These are phyloP conservation scores for Debaryomyces maramus DNA, from an alignment of 805 yeast genomes.

Conservation along the genomic window DNA sequence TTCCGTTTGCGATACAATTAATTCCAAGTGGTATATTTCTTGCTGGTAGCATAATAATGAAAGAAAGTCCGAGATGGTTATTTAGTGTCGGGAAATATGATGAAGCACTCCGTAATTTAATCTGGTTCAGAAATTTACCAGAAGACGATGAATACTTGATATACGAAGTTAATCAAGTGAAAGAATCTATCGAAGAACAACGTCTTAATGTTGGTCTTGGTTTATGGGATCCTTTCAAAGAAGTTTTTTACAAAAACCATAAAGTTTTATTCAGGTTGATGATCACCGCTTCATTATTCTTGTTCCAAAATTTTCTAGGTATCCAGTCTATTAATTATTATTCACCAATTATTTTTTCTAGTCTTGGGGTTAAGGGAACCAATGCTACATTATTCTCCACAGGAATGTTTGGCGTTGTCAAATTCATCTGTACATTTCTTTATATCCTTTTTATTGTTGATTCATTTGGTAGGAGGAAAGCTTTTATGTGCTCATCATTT, in stretches of 20 bases:
- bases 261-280: constrained; percentile 33
- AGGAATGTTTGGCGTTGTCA: constrained; percentile 53
- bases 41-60: constrained; percentile 37
- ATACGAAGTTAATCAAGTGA: constrained; percentile 37
- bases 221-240: constrained; percentile 39
- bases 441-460: constrained; percentile 51
- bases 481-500: constrained; percentile 36
- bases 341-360: constrained; percentile 51
- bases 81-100: constrained; percentile 34
- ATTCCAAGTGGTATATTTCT: constrained; percentile 46
- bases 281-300: constrained; percentile 38
- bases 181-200: constrained; percentile 32
- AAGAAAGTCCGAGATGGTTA: constrained; percentile 49
- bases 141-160: constrained; percentile 34
- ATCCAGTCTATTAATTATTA: constrained; percentile 53
- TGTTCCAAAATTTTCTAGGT: constrained; percentile 49
- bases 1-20: constrained; percentile 48
- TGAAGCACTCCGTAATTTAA: constrained; percentile 33
- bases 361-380: constrained; percentile 48
- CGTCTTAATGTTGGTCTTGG: constrained; percentile 34
- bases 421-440: constrained; percentile 43
- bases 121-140: constrained; percentile 36
- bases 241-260: constrained; percentile 27
- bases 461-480: constrained; percentile 44
- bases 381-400: constrained; percentile 50